phyloP scores from a whole-genome alignment of 2,329 filamentous ascomycete genomes.

The Neofusicoccum kwambonambiense region DNA sequence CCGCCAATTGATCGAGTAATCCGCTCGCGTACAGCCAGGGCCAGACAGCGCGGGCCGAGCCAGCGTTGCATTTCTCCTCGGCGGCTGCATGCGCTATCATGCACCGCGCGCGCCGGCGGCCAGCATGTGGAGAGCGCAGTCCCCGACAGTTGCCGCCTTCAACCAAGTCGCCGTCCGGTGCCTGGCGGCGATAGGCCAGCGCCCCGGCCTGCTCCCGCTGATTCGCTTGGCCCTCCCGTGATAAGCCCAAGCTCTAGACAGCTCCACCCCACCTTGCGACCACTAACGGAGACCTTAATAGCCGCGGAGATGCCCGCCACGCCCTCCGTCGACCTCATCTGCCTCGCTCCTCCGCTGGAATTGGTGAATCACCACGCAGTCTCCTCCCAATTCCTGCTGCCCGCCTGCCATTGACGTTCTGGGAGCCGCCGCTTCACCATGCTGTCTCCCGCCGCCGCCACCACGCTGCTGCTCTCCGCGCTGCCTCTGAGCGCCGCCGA shows the following conservation, averaged over 20 bases:
- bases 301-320: conserved; percentile 3
- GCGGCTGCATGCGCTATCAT: conserved; percentile 12
- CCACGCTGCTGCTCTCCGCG: conserved; percentile 27
- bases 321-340: background rate
- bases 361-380: background rate
- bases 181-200: conserved; percentile 3
- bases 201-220: conserved; percentile 1
- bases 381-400: background rate
- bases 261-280: conserved; percentile 7
- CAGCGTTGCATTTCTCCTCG: conserved; percentile 8
- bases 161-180: background rate
- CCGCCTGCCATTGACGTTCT: background rate
- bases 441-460: conserved; percentile 24
- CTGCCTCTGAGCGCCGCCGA: conserved; percentile 47
- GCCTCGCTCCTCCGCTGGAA: background rate
- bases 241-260: background rate
- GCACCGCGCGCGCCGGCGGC: background rate
- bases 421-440: conserved; percentile 21
- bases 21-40: background rate
- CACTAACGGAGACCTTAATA: background rate
- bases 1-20: background rate
- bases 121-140: background rate
- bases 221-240: background rate
- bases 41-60: background rate
- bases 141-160: background rate